phyloP scores from a whole-genome alignment of 179 eudicot species.

The Silene noctiflora region DNA sequence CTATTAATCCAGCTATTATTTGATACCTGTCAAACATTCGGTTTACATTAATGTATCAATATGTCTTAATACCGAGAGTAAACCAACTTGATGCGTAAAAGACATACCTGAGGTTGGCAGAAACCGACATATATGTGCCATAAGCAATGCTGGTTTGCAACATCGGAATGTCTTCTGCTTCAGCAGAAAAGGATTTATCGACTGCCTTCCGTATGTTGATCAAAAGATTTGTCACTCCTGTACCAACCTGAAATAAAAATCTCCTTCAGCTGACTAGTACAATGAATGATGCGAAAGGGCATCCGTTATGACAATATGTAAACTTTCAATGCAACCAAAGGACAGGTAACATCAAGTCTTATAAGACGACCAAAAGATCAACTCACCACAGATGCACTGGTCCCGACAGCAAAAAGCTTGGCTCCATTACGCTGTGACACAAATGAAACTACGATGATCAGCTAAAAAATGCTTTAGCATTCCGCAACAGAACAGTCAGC shows the following conservation, averaged over 20 bases:
- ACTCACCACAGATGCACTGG: slow-evolving; percentile 65
- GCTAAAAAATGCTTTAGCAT: neutral
- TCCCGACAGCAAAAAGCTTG: slow-evolving; percentile 66
- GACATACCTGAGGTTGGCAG: slow-evolving; percentile 81
- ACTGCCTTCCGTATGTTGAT: slow-evolving; percentile 58
- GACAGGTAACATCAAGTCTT: neutral
- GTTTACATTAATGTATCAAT: neutral
- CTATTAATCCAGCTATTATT: slow-evolving; percentile 78
- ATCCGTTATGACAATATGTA: neutral
- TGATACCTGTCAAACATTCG: slow-evolving; percentile 54
- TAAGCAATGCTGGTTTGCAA: slow-evolving; percentile 70
- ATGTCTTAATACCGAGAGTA: neutral
- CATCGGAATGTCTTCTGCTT: slow-evolving; percentile 78
- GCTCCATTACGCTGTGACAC: slow-evolving; percentile 64
- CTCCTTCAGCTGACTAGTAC: neutral
- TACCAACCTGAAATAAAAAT: slow-evolving; percentile 55
- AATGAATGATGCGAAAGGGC: neutral
- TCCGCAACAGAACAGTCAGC: neutral
- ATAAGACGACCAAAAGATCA: neutral
- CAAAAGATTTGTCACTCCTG: slow-evolving; percentile 65
- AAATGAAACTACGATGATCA: neutral
- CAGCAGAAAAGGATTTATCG: slow-evolving; percentile 62
- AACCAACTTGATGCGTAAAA: neutral
- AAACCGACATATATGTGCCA: slow-evolving; percentile 79
- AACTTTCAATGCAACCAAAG: neutral